A percentile compares a stretch with the other conserved stretches of the same genome.
These are phyloP conservation scores for Incumbomyces lentus DNA, from an alignment of 2,329 filamentous ascomycete species.

Conservation along the genomic window DNA sequence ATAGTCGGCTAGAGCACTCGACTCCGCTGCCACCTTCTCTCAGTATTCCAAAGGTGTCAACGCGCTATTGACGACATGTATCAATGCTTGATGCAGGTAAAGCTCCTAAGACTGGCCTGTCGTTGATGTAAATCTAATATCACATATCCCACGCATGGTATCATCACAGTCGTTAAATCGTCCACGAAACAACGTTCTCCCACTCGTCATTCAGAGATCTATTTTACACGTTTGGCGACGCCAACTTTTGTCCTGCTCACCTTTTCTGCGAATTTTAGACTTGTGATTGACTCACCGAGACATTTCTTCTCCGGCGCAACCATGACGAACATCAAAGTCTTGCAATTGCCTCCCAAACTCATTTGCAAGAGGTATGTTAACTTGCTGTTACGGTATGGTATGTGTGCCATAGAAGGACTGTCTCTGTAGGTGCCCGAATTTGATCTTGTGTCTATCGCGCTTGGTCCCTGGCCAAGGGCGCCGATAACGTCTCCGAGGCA, in stretches of 20 bases:
- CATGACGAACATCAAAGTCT: conserved; percentile 99
- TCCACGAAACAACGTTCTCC: no score
- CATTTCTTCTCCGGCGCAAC: conserved; percentile 85
- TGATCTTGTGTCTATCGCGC: conserved; percentile 39
- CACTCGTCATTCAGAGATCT: no score
- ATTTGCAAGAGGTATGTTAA: conserved; percentile 92
- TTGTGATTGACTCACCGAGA: conserved; percentile 84
- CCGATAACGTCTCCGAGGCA: conserved; percentile 92
- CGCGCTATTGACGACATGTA: no score
- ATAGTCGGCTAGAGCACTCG: no score
- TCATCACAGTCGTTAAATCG: conserved; percentile 1
- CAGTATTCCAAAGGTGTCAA: no score
- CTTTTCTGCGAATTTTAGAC: conserved; percentile 91
- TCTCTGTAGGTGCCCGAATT: conserved; percentile 39
- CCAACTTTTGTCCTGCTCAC: conserved; percentile 35
- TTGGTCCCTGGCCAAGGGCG: conserved; percentile 54
- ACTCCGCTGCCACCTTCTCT: no score
- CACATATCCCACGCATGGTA: not conserved
- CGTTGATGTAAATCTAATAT: not conserved
- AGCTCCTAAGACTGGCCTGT: no score
- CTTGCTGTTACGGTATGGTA: conserved; percentile 95
- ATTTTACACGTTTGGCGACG: conserved; percentile 16
- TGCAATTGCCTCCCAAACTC: conserved; percentile 86
- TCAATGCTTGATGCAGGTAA: no score
- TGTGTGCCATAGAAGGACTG: conserved; percentile 44